These are phyloP conservation scores for Zymoseptoria ardabiliae DNA, from an alignment of 2,329 filamentous ascomycete genomes.

Conservation along the genomic window DNA sequence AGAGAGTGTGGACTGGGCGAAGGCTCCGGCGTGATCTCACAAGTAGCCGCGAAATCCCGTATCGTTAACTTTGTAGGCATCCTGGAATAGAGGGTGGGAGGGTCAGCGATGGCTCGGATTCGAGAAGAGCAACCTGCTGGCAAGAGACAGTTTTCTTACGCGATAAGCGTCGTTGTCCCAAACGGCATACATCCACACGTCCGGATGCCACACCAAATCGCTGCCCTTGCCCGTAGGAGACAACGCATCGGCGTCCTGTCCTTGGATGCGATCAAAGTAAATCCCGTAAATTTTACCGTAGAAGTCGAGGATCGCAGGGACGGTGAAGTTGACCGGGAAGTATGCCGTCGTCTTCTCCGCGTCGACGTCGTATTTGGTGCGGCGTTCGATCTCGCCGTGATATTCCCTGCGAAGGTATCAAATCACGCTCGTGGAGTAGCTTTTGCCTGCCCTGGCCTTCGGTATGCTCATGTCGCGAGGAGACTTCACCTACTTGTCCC, in stretches of 20 bases:
- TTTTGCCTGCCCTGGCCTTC: background rate
- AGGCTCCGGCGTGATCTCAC: no score
- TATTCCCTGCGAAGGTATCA: background rate
- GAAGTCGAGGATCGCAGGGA: slow-evolving; percentile 5
- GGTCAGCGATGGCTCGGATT: no score
- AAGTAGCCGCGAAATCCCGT: background rate
- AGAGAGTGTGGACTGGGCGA: no score
- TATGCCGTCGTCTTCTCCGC: slow-evolving; percentile 2
- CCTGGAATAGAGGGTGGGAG: background rate
- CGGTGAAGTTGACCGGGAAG: slow-evolving; percentile 5
- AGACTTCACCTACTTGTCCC: background rate
- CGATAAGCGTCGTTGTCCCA: slow-evolving; percentile 2
- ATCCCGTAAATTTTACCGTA: slow-evolving; percentile 8
- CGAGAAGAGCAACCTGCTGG: no score
- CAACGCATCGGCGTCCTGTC: slow-evolving; percentile 53
- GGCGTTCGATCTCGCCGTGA: no score
- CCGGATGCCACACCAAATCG: slow-evolving; percentile 9
- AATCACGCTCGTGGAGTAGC: background rate
- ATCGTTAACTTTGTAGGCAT: background rate
- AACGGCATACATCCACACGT: slow-evolving; percentile 11
- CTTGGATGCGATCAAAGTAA: slow-evolving; percentile 28
- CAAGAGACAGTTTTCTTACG: no score
- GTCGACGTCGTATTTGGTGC: no score
- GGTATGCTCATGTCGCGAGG: background rate
- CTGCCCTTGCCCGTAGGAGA: slow-evolving; percentile 31